phyloP scores from a whole-genome alignment of 2,329 filamentous ascomycete species.

The Trichophyton schoenleinii region DNA sequence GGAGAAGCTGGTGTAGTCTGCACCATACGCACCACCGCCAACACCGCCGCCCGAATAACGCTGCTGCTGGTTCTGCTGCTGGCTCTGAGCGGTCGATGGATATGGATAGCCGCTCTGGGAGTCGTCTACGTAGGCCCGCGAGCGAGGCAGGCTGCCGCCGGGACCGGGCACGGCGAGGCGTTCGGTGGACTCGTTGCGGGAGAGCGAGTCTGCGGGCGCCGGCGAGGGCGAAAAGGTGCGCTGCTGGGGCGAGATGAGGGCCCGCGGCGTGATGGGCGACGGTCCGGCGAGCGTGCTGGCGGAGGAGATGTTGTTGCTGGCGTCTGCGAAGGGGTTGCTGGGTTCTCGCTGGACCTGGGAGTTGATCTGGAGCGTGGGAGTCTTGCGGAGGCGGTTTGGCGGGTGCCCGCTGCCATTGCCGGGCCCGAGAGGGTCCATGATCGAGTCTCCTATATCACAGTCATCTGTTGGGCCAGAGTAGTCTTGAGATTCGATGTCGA shows the following conservation, averaged over 20 bases:
- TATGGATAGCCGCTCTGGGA: neutral
- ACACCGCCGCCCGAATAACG: too few relatives aligned
- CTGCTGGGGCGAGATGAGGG: slow-evolving; percentile 5
- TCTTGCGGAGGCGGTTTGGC: neutral
- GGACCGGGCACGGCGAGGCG: slow-evolving; percentile 5
- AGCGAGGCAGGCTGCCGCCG: too few relatives aligned
- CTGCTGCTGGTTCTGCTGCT: neutral
- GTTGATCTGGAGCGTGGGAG: slow-evolving; percentile 3
- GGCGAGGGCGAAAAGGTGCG: slow-evolving; percentile 4
- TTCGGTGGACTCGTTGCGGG: slow-evolving; percentile 3
- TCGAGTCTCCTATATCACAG: neutral
- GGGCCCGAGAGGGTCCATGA: neutral
- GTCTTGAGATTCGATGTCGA: neutral
- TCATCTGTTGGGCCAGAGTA: neutral
- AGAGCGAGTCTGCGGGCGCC: neutral
- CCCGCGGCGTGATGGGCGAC: neutral
- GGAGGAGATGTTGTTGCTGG: neutral
- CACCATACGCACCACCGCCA: too few relatives aligned
- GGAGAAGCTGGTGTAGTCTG: slow-evolving; percentile 38
- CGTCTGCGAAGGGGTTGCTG: neutral
- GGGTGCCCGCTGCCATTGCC: neutral
- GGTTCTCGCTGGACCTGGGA: neutral
- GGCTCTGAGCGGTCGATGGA: neutral
- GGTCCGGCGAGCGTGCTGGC: neutral
- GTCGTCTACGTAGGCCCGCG: slow-evolving; percentile 4